Percentiles rank a stretch among this genome's conserved stretches.
Evolutionary conservation across 257 asterid genomes (phyloP).

Genomic region (Knoxia roxburghii): DNA sequence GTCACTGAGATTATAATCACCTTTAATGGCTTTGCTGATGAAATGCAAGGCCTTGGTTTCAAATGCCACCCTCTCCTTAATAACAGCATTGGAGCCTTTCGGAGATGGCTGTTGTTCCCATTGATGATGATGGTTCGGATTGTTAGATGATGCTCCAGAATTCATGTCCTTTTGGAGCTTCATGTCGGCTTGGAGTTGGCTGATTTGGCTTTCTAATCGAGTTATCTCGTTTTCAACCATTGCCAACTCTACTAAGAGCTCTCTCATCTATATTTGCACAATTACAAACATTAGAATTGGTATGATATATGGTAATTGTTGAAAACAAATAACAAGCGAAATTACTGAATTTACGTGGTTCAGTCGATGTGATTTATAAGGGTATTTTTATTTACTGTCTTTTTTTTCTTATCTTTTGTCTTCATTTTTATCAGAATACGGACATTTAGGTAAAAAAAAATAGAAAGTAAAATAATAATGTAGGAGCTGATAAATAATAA

Average conservation of each 20-base stretch:
- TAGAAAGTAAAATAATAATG: too few relatives aligned
- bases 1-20: constrained; percentile 57
- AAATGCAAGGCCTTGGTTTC: constrained; percentile 76
- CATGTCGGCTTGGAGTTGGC: constrained; percentile 47
- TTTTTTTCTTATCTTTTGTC: too few relatives aligned
- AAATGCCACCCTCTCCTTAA: constrained; percentile 31
- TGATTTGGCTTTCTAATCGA: constrained; percentile 60
- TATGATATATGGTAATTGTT: too few relatives aligned
- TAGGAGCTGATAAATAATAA: too few relatives aligned
- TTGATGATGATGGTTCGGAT: constrained; percentile 18
- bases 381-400: too few relatives aligned
- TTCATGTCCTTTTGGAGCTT: constrained; percentile 35
- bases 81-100: constrained; percentile 6
- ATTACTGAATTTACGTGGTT: too few relatives aligned
- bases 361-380: too few relatives aligned
- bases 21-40: constrained; percentile 80
- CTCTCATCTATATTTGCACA: constrained; percentile 58
- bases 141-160: too few relatives aligned
- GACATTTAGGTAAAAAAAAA: too few relatives aligned
- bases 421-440: too few relatives aligned
- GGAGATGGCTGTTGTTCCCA: constrained; percentile 13
- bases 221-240: constrained; percentile 72
- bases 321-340: too few relatives aligned
- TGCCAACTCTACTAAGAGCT: constrained; percentile 52
- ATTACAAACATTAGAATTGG: too few relatives aligned